Conservation (phyloP, 495 filamentous ascomycete genomes). For the Beverwykella pulmonaria region DNA sequence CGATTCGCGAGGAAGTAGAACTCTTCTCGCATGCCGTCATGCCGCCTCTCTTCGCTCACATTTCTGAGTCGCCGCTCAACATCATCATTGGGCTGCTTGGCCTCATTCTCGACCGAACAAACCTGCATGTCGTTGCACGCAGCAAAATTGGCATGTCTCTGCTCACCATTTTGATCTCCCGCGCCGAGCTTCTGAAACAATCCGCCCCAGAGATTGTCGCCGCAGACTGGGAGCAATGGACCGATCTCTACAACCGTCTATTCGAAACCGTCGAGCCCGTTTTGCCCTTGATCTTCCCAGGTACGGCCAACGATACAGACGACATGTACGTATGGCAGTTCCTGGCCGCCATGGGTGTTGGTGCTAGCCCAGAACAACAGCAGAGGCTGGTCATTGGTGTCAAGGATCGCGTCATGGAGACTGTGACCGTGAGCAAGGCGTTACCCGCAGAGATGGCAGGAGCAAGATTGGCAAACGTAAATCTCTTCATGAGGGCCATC, state of each 20-base stretch:
- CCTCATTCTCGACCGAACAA: constrained; percentile 77
- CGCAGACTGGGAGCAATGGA: constrained; percentile 75
- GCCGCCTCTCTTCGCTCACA: constrained; percentile 81
- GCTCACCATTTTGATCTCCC: constrained; percentile 91
- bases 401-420: constrained; percentile 98
- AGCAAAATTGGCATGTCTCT: constrained; percentile 85
- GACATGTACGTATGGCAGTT: constrained; percentile 99
- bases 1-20: constrained; percentile 86
- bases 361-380: constrained; percentile 89
- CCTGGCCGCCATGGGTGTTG: constrained; percentile 88
- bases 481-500: constrained; percentile 97
- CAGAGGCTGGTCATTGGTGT: constrained; percentile 91
- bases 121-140: constrained; percentile 74
- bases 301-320: constrained; percentile 58
- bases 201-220: constrained; percentile 33
- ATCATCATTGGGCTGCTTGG: constrained; percentile 88
- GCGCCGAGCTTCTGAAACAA: constrained; percentile 91
- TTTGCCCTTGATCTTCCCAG: constrained; percentile 82
- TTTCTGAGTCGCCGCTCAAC: constrained; percentile 86
- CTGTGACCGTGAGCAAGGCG: constrained; percentile 80
- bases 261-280: constrained; percentile 85
- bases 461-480: constrained; percentile 84
- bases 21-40: constrained; percentile 86
- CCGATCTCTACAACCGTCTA: constrained; percentile 72
- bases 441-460: constrained; percentile 82